phyloP scores from a whole-genome alignment of 179 eudicot genomes.

The Dionaea muscipula region DNA sequence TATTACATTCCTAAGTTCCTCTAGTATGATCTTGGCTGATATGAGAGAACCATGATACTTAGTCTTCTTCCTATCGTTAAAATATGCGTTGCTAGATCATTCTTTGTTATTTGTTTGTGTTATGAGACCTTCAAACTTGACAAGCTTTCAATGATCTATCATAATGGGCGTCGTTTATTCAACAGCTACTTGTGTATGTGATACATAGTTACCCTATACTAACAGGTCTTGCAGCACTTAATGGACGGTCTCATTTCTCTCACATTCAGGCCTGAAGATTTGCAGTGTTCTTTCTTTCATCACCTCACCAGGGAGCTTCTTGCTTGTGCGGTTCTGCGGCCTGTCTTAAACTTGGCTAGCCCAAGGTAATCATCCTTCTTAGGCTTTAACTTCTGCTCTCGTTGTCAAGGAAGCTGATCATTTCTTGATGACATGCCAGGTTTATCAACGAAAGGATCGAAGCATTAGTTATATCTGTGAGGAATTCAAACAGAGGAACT shows the following conservation, averaged over 20 bases:
- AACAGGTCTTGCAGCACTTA: constrained; percentile 90
- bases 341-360: constrained; percentile 76
- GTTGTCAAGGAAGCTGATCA: constrained; percentile 1
- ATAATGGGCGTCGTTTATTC: neutral
- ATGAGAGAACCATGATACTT: no score
- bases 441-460: constrained; percentile 95
- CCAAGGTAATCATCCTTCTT: constrained; percentile 47
- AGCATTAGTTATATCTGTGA: constrained; percentile 43
- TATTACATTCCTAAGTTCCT: no score
- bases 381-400: neutral
- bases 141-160: neutral
- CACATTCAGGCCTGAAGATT: constrained; percentile 67
- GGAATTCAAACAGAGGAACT: constrained; percentile 42
- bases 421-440: constrained; percentile 33
- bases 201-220: neutral
- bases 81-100: no score
- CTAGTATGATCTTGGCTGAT: no score
- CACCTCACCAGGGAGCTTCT: constrained; percentile 78
- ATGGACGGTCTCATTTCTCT: constrained; percentile 70
- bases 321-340: constrained; percentile 83
- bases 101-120: no score
- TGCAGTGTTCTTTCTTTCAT: constrained; percentile 77
- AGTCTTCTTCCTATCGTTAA: no score
- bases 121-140: neutral
- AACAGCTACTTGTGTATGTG: neutral